phyloP scores from a whole-genome alignment of 805 yeast genomes.

The Candida patagonica region DNA sequence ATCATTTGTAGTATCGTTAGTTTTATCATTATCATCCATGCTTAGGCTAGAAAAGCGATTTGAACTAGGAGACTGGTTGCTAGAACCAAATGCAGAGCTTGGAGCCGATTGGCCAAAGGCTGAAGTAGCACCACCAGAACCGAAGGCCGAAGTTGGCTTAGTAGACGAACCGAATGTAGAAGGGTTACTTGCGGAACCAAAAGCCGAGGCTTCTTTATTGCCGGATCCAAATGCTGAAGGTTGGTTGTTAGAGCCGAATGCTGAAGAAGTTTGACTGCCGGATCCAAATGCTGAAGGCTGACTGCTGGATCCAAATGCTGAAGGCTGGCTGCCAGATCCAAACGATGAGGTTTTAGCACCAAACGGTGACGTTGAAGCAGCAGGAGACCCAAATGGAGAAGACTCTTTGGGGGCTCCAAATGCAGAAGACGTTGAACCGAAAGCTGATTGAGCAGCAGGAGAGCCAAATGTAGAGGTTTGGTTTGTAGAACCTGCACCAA shows the following conservation, averaged over 20 bases:
- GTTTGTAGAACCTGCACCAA: neutral
- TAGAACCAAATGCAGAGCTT: neutral
- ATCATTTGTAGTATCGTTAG: neutral
- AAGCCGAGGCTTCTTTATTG: neutral
- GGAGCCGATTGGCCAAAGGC: neutral
- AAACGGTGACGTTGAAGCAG: neutral
- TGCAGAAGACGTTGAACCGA: constrained; percentile 5
- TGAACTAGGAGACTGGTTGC: too few species aligned
- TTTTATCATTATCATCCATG: too few species aligned
- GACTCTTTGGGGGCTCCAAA: too few species aligned
- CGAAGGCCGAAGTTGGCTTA: neutral
- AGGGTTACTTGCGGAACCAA: constrained; percentile 2
- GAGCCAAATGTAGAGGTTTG: neutral
- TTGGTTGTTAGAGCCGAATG: constrained; percentile 1
- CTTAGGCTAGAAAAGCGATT: neutral
- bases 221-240: neutral
- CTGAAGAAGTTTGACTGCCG: neutral
- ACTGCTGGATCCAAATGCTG: neutral
- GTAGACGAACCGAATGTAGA: neutral
- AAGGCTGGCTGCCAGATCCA: neutral
- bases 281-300: constrained; percentile 2
- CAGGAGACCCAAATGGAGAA: neutral
- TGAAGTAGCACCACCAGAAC: neutral
- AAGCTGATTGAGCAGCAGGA: constrained; percentile 3
- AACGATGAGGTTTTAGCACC: neutral